Evolutionary conservation across 345 rosid genomes (phyloP), one percentile per base, ranked within the genome.

Genomic region (Garcia nutans): DNA sequence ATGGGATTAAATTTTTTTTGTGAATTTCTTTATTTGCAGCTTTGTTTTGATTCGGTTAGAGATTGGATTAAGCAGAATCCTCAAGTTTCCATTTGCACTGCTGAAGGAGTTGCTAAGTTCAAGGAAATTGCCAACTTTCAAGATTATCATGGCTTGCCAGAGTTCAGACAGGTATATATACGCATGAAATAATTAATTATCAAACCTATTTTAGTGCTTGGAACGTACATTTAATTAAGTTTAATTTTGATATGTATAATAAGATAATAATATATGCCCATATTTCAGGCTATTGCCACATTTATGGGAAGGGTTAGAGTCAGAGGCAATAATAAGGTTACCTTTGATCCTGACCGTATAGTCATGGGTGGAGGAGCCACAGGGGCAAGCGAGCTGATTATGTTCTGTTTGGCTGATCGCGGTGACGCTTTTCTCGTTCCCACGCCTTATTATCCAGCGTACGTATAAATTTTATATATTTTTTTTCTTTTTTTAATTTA

Each of bases 361-460:
- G 97, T 92, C 12, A 91, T 94, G 98, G 78, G 89, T 50, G 98
- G 97, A 15, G 97, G 97, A 33, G 97, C 97, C 20, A 94, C 98
- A 61, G 97, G 97, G 49, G 98, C 98, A 0, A 87, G 83, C 64
- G 98, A 94, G 85, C 74, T 86, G 3, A 77, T 89, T n/a, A 88
- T 88, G 81, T 94, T 94, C 76, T 92, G 97, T 70, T 79, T 94
- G 77, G 98, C 98, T 3, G 88, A 94, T 76, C 98, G 86, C 0
- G 97, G 90, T 44, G 97, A 92, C 62, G 95, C 89, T 75, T 92
- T 92, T 63, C 94, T 94, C 54, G 85, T 90, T 22, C 97, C 98
- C 6, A 56, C 97, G 4, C 98, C 98, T 20, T 91, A 87, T 60
- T 92, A 94, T 68, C 87, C 97, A 5, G 97, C 86, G 98, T 94